A percentile compares a stretch with the other conserved stretches of the same genome.
Evolutionary conservation across 2,329 filamentous ascomycete species (phyloP).

Genomic region (Ascomycota sp.): DNA sequence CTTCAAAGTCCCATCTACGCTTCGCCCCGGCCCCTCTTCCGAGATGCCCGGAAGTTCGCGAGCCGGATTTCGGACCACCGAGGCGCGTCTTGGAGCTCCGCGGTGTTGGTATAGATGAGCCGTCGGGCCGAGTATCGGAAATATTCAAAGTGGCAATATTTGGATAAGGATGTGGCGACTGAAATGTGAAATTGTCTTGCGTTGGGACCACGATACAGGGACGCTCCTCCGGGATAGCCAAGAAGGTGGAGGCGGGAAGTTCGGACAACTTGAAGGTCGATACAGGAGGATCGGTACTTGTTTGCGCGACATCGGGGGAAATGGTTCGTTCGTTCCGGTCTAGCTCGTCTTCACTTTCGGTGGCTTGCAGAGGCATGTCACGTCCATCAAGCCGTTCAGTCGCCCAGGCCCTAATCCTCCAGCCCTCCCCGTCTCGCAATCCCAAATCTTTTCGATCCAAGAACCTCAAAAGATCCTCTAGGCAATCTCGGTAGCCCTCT

Average conservation of each 20-base stretch:
- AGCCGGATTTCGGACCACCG: constrained; percentile 7
- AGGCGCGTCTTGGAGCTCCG: constrained; percentile 11
- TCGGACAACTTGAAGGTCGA: constrained; percentile 7
- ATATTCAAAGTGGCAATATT: constrained; percentile 40
- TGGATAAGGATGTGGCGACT: constrained; percentile 39
- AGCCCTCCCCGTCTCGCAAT: constrained; percentile 57
- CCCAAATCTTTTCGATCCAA: constrained; percentile 68
- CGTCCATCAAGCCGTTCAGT: constrained; percentile 48
- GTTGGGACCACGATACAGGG: constrained; percentile 28
- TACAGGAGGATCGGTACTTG: constrained; percentile 19
- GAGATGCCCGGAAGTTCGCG: constrained; percentile 20
- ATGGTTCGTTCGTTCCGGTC: constrained; percentile 40
- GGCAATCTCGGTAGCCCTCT: constrained; percentile 81
- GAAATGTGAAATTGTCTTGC: constrained; percentile 48
- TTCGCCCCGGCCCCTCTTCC: constrained; percentile 50
- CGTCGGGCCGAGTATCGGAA: constrained; percentile 28
- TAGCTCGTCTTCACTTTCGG: constrained; percentile 49
- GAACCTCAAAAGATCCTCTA: constrained; percentile 75
- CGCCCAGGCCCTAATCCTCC: constrained; percentile 40
- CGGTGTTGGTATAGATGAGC: constrained; percentile 8
- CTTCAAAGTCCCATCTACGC: constrained; percentile 50
- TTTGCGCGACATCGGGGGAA: constrained; percentile 35
- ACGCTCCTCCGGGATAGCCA: constrained; percentile 9
- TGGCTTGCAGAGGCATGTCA: constrained; percentile 28
- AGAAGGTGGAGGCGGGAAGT: constrained; percentile 8